Base-by-base conservation (phyloP, 805 yeast species). In the Vanderwaltozyma verrucispora region DNA sequence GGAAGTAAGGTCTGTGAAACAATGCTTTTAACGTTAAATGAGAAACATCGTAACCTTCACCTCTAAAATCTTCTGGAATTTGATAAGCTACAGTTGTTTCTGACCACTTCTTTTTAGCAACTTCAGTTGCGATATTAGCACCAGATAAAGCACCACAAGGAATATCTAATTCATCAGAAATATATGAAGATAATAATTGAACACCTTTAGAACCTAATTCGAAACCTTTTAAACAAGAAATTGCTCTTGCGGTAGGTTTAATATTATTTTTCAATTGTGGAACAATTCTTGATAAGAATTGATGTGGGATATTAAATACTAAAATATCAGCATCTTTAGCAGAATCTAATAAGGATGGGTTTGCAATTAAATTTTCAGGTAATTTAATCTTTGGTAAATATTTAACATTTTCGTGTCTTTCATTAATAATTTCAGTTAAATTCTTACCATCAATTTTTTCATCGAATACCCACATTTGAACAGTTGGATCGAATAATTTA, bases 1-100 rank as follows among this genome's bases (percentile, higher is more conserved):
- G 97, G 85, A 92, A 92, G 71, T 92, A 92, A 25, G 94, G 89
- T 69, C 97, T 79, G 71, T 92, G 97, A 83, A 92, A 89, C 36
- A 87, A 71, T 43, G 77, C 77, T 62, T 80, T 85, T 57, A 89
- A 68, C 25, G 82, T 74, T 30, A 61, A 60, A 45, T 76, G 75
- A 59, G 84, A 94, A 41, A 84, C 75, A 62, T 66, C 70, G 44
- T 55, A 55, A 39, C 69, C 68, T 30, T 53, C 60, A 38, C 70
- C 70, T 45, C 56, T 62, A 58, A 53, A 65, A 44, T 86, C 85
- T 20, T 57, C 56, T 40, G 96, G 95, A 18, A 69, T 54, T 40
- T 73, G 77, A 67, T 85, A 92, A 17, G 96, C 98, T 47, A 92
- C 86, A 11, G 98, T 88, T 42, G 98, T 92, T 67, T 92, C 98